Evolutionary conservation across 176 grass and related monocot species (phyloP), one percentile per base, ranked within the genome.

Genomic region (Oryza meyeriana): DNA sequence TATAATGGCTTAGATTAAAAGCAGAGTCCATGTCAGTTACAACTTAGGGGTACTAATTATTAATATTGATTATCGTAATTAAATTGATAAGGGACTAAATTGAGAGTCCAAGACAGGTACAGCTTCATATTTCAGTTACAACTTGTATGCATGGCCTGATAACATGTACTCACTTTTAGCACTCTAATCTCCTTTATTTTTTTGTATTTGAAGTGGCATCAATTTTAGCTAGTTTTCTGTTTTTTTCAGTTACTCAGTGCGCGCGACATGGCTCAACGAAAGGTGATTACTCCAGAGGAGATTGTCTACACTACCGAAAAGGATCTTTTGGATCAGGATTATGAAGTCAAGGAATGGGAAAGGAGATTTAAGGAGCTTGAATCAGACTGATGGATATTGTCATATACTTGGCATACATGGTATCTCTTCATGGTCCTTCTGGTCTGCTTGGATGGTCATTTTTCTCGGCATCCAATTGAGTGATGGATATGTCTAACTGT

Each of bases 291-390:
- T 45, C 80, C 67, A 36, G 93, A 93, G 10, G 91, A 91, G 29
- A 99, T 99, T 59, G 89, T 95, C 29, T 99, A 95, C 66, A 92
- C 84, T 36, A 95, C 91, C 2, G 61, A 91, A 52, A 93, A 95
- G 65, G 93, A 95, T 90, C 63, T 94, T 30, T 24, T 82, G n/a
- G 93, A 94, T 68, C 96, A 99, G 79, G 93, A 99, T 85, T 99
- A 90, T 82, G 93, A 99, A 85, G 84, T 67, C 57, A 99, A 67
- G 78, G 96, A 99, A 44, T 99, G 93, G 91, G 83, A 95, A 34
- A 82, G 71, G 68, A 86, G 89, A 83, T 95, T 99, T 73, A 88
- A 77, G 68, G 77, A 91, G 34, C 89, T 99, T 64, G 90, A 91
- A 35, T 85, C 87, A 28, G 91, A 95, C 50, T 93, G 83, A 89